Conservation (phyloP, 2,329 filamentous ascomycete species). For the Fusarium sp. region DNA sequence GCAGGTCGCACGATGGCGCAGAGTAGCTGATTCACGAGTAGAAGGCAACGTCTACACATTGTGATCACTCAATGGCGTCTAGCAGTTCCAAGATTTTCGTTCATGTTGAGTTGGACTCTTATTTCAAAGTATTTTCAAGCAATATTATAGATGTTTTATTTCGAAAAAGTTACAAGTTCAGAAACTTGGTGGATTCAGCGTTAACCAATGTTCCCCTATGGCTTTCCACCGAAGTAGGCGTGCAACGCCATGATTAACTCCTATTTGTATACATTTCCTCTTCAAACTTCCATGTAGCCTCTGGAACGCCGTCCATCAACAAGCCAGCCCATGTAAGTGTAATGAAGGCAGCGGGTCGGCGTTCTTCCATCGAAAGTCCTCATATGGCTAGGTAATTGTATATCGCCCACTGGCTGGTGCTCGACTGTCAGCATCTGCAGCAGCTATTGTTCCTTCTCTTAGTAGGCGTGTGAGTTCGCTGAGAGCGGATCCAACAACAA, state of each 20-base stretch:
- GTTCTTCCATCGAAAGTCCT: not conserved
- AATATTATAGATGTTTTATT: not conserved
- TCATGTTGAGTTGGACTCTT: not conserved
- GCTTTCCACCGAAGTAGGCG: not conserved
- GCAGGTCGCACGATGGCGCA: not conserved
- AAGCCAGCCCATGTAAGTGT: not conserved
- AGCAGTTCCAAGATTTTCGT: constrained; percentile 4
- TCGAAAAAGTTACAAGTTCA: not conserved
- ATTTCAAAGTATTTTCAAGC: not conserved
- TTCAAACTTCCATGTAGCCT: not conserved
- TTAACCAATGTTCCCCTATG: constrained; percentile 2
- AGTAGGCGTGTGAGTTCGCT: constrained; percentile 86
- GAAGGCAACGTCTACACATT: not conserved
- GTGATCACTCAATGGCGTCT: not conserved
- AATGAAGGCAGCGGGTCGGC: not conserved
- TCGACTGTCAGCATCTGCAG: constrained; percentile 84
- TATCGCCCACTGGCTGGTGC: constrained; percentile 84
- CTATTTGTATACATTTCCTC: constrained; percentile 13
- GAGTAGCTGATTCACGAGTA: not conserved
- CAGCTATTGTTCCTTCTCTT: constrained; percentile 88
- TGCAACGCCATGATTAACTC: constrained; percentile 26
- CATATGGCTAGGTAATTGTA: constrained; percentile 72
- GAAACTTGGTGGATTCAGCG: not conserved
- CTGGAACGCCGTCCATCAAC: constrained; percentile 1
- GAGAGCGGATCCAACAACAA: constrained; percentile 90